phyloP scores from a whole-genome alignment of 1,139 yeast species.

The Saccharomyces hybrid region DNA sequence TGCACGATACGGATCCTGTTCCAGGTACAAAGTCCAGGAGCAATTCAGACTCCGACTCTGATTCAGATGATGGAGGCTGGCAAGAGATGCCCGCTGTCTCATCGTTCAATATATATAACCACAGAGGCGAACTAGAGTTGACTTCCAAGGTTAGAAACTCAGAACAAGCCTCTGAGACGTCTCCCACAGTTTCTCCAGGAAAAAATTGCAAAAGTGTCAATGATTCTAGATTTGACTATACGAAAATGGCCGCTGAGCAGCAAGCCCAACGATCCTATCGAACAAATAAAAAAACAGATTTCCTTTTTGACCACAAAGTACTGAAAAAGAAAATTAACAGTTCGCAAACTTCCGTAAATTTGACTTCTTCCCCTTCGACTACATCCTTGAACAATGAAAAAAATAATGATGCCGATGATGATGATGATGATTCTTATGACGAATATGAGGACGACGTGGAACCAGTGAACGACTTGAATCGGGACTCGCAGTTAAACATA shows the following conservation, averaged over 20 bases:
- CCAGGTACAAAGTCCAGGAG: neutral
- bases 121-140: constrained; percentile 41
- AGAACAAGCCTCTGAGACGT: constrained; percentile 10
- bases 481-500: constrained; percentile 59
- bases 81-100: constrained; percentile 56
- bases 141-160: neutral
- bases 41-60: constrained; percentile 15
- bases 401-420: constrained; percentile 20
- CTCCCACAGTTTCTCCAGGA: constrained; percentile 8
- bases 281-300: constrained; percentile 77
- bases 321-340: constrained; percentile 12
- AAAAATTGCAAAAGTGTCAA: constrained; percentile 12
- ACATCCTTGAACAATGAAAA: constrained; percentile 16
- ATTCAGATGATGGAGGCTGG: constrained; percentile 36
- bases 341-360: constrained; percentile 12
- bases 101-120: constrained; percentile 50
- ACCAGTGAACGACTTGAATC: constrained; percentile 35
- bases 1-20: neutral
- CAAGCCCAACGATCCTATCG: constrained; percentile 73
- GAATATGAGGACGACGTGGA: constrained; percentile 38
- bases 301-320: constrained; percentile 45
- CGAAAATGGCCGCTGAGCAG: constrained; percentile 79
- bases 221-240: constrained; percentile 55
- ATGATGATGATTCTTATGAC: constrained; percentile 29
- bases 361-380: constrained; percentile 3